Evolutionary conservation across 1,139 yeast genomes (phyloP).

Genomic region (Saccharomyces hybrid): DNA sequence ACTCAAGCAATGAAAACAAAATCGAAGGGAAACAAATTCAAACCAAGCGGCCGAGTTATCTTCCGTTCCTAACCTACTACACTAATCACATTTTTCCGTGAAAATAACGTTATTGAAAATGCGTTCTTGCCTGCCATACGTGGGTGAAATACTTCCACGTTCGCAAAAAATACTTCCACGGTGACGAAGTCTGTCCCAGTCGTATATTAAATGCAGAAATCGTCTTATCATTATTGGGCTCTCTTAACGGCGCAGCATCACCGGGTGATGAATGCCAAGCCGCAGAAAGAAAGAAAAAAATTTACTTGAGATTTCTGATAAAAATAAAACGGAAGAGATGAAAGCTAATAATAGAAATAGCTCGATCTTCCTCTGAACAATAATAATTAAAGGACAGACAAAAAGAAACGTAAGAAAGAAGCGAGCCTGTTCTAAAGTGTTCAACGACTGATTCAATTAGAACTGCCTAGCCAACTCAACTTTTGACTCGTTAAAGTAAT

Average conservation of each 20-base stretch:
- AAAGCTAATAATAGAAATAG: neutral
- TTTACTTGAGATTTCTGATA: neutral
- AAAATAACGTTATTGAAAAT: neutral
- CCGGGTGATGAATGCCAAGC: neutral
- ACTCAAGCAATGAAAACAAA: no score
- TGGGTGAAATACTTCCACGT: neutral
- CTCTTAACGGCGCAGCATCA: neutral
- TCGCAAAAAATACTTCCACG: neutral
- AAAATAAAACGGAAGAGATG: neutral
- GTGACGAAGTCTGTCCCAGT: neutral
- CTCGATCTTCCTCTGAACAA: neutral
- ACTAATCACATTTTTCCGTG: no score
- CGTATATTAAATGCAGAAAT: neutral
- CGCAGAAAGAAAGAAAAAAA: neutral
- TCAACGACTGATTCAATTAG: neutral
- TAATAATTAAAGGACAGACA: neutral
- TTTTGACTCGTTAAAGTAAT: neutral
- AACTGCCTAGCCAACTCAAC: neutral
- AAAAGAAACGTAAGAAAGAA: neutral
- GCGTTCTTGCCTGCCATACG: neutral
- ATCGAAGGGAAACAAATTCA: no score
- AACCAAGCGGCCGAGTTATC: no score
- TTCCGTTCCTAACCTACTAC: neutral
- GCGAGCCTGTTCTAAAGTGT: neutral
- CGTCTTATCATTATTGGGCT: neutral